Evolutionary conservation across 129 eudicot genomes (phyloP).

Genomic region (Saussurea involucrata): DNA sequence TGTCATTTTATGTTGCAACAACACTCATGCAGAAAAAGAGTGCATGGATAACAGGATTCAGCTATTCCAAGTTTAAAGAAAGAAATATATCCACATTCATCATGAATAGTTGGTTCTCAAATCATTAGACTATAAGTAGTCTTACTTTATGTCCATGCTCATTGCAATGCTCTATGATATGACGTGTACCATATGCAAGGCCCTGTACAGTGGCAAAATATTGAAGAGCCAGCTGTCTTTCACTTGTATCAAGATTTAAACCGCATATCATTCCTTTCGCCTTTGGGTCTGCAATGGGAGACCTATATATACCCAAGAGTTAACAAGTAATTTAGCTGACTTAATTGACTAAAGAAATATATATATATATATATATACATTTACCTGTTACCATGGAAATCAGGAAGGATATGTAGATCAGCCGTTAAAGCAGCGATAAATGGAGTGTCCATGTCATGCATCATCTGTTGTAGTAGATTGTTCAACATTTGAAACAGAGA

Average conservation of each 20-base stretch:
- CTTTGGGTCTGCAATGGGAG: conserved; percentile 92
- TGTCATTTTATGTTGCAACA: neutral
- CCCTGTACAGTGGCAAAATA: conserved; percentile 91
- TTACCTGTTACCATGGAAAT: conserved; percentile 98
- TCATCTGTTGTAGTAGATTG: conserved; percentile 57
- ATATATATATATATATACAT: neutral
- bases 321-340: neutral
- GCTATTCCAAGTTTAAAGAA: neutral
- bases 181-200: conserved; percentile 97
- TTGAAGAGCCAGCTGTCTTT: conserved; percentile 85
- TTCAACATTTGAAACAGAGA: conserved; percentile 78
- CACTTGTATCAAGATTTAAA: conserved; percentile 87
- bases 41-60: neutral
- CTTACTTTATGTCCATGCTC: conserved; percentile 87
- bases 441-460: conserved; percentile 51
- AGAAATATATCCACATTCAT: conserved; percentile 6
- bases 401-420: conserved; percentile 89
- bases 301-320: conserved; percentile 49
- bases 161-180: conserved; percentile 94
- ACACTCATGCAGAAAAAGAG: neutral
- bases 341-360: neutral
- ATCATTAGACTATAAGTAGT: neutral
- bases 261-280: conserved; percentile 89
- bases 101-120: neutral
- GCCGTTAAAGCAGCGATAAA: conserved; percentile 82